Conservation (phyloP, 1,284 basidiomycete genomes). For the Moniliella sp. region DNA sequence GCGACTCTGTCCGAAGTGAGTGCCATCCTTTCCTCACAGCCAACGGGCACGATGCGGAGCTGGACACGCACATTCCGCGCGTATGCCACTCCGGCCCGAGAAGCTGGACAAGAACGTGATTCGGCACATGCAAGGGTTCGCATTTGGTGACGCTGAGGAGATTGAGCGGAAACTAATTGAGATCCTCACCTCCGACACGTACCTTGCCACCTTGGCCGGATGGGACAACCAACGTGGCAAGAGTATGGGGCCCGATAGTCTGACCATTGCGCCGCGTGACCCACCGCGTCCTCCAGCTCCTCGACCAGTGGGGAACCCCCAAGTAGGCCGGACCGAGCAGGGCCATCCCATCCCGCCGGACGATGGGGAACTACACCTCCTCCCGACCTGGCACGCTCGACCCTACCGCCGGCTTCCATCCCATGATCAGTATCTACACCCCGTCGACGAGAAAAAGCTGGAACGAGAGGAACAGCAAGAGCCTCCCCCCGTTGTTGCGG, state of each 20-base stretch:
- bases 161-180: conserved; percentile 54
- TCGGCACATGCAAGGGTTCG: conserved; percentile 80
- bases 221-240: conserved; percentile 51
- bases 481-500: no score
- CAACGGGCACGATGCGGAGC: conserved; percentile 58
- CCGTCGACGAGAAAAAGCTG: no score
- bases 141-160: conserved; percentile 69
- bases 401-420: no score
- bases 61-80: conserved; percentile 58
- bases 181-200: conserved; percentile 59
- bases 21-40: conserved; percentile 77
- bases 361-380: no score
- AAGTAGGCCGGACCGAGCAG: no score
- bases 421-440: no score
- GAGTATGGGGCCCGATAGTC: conserved; percentile 36
- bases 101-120: conserved; percentile 70
- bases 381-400: no score
- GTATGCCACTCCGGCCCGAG: conserved; percentile 63
- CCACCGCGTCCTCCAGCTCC: conserved; percentile 6
- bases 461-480: no score
- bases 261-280: no score
- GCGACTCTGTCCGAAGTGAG: conserved; percentile 68
- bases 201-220: conserved; percentile 48
- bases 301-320: conserved; percentile 2
- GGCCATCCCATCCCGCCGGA: no score